Evolutionary conservation across 176 grass and related monocot species (phyloP).

Genomic region (Triticum aestivum): DNA sequence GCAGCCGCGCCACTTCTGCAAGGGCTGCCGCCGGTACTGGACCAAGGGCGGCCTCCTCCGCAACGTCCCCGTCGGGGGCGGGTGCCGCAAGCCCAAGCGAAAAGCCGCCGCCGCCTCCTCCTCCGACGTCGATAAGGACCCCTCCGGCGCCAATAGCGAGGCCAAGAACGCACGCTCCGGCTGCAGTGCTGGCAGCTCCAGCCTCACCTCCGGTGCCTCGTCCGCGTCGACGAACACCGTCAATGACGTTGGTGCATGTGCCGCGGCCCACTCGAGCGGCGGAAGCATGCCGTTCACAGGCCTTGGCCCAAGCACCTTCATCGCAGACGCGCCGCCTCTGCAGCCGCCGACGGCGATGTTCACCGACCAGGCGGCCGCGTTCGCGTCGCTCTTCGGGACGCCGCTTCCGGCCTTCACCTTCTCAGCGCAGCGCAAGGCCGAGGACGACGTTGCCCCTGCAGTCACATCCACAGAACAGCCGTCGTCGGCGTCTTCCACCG

Average conservation of each 20-base stretch:
- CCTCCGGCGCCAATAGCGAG: not conserved
- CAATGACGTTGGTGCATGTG: not conserved
- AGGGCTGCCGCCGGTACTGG: constrained; percentile 69
- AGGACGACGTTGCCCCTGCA: not conserved
- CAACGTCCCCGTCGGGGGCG: constrained; percentile 53
- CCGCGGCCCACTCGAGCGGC: not conserved
- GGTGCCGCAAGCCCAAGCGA: constrained; percentile 39
- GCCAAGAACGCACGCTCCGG: not conserved
- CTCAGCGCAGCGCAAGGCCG: not conserved
- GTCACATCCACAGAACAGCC: not conserved
- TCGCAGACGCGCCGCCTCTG: not conserved
- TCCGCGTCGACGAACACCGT: not conserved
- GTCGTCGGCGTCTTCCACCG: not conserved
- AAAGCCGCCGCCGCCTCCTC: not conserved
- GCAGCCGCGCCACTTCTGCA: constrained; percentile 75
- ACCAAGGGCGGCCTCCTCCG: constrained; percentile 61
- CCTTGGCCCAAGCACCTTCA: not conserved
- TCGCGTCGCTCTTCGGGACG: constrained; percentile 7
- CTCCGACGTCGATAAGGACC: not conserved
- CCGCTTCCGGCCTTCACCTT: not conserved
- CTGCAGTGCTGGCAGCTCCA: not conserved
- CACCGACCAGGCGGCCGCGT: constrained; percentile 11
- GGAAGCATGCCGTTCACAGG: no score
- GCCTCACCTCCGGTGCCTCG: not conserved
- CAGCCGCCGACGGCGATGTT: constrained; percentile 17